These are phyloP conservation scores for Verticillium alfalfae DNA, from an alignment of 2,329 filamentous ascomycete species.

Conservation along the genomic window DNA sequence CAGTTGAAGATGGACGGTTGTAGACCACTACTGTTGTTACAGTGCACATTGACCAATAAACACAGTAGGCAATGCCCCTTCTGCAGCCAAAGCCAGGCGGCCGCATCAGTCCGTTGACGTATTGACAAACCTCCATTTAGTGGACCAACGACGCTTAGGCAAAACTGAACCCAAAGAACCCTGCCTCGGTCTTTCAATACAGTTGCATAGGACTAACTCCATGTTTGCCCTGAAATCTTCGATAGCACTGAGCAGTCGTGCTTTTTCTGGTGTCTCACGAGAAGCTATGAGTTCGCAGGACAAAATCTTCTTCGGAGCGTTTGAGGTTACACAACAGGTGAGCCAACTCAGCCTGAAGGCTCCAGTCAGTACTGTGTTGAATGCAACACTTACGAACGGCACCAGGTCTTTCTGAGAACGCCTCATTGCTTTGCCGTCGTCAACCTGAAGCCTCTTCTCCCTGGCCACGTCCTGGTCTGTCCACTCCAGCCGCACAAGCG, in stretches of 20 bases:
- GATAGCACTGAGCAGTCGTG: not conserved
- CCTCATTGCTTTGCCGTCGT: conserved; percentile 80
- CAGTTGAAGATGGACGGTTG: too few species aligned
- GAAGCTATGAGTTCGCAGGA: conserved; percentile 17
- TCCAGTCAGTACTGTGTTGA: too few species aligned
- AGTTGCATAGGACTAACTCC: not conserved
- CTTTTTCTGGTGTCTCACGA: not conserved
- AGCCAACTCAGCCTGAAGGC: conserved; percentile 11
- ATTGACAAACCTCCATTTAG: not conserved
- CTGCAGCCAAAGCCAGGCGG: too few species aligned
- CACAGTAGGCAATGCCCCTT: too few species aligned
- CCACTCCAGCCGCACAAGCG: conserved; percentile 65
- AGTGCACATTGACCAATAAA: not conserved
- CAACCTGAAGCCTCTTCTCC: conserved; percentile 90
- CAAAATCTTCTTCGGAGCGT: conserved; percentile 66
- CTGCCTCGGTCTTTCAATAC: not conserved
- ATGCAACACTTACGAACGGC: not conserved
- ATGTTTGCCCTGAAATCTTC: not conserved
- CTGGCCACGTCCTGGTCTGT: conserved; percentile 88
- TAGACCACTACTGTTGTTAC: not conserved
- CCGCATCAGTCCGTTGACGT: not conserved
- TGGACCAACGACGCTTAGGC: not conserved
- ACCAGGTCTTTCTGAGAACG: conserved; percentile 81
- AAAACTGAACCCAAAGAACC: not conserved
- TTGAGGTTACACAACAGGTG: conserved; percentile 71